Percentiles rank a stretch among this genome's conserved stretches.
These are phyloP conservation scores for Pythium monospermum DNA, from an alignment of 352 stramenopile species.

Conservation along the genomic window DNA sequence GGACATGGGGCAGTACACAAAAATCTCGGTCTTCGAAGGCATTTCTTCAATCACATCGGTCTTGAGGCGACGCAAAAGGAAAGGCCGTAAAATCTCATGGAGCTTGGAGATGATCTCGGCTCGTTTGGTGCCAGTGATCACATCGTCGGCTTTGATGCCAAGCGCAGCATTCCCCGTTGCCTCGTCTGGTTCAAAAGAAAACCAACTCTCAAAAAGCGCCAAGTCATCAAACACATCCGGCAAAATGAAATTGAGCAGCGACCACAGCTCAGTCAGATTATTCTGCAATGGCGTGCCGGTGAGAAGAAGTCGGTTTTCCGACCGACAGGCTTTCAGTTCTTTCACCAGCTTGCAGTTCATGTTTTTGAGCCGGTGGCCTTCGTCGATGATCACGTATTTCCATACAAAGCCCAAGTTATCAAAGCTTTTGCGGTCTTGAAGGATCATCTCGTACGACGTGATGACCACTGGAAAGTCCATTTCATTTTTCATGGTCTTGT, in stretches of 20 bases:
- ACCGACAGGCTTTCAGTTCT: slow-evolving; percentile 91
- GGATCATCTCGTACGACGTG: slow-evolving; percentile 86
- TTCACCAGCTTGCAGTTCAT: slow-evolving; percentile 93
- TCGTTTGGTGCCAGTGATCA: slow-evolving; percentile 90
- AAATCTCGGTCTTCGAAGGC: slow-evolving; percentile 96
- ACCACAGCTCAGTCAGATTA: slow-evolving; percentile 97
- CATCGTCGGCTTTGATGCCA: slow-evolving; percentile 71
- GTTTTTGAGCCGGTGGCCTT: slow-evolving; percentile 98
- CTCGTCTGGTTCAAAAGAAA: slow-evolving; percentile 94
- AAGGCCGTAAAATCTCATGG: slow-evolving; percentile 96
- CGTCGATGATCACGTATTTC: slow-evolving; percentile 98
- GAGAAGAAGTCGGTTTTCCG: slow-evolving; percentile 93
- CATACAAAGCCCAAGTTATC: slow-evolving; percentile 57
- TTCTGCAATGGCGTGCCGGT: slow-evolving; percentile 98
- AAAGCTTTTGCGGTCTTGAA: slow-evolving; percentile 68
- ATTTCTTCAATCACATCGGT: slow-evolving; percentile 91
- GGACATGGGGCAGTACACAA: slow-evolving; percentile 96
- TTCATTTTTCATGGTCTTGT: slow-evolving; percentile 45
- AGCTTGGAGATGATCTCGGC: slow-evolving; percentile 94
- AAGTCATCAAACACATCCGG: slow-evolving; percentile 97
- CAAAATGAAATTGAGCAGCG: slow-evolving; percentile 98
- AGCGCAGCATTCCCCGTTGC: slow-evolving; percentile 42
- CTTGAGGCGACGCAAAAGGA: slow-evolving; percentile 96
- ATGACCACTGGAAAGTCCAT: slow-evolving; percentile 82
- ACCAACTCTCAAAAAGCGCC: slow-evolving; percentile 98